Conservation (phyloP, 768 basidiomycete genomes). For the Mrakia gelida region DNA sequence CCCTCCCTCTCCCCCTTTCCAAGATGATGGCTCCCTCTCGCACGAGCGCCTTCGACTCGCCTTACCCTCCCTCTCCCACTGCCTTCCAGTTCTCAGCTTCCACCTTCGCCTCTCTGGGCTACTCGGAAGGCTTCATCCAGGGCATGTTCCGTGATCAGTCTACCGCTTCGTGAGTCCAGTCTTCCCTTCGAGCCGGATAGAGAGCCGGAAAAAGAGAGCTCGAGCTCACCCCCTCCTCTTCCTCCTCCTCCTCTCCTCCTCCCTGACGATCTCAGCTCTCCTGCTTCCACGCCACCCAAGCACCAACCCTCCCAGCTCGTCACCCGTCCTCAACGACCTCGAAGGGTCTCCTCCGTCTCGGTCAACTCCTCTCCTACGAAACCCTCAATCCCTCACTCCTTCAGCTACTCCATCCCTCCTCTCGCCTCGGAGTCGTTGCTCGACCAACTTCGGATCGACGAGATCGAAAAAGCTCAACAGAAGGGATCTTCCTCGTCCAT, state of each 20-base stretch:
- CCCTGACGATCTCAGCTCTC: background rate
- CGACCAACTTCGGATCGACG: background rate
- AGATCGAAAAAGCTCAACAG: background rate
- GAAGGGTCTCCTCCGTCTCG: background rate
- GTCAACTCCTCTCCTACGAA: background rate
- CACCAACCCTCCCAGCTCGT: background rate
- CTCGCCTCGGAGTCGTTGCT: background rate
- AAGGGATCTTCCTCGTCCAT: background rate
- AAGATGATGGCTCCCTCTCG: background rate
- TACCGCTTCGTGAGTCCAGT: background rate
- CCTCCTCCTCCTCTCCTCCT: background rate
- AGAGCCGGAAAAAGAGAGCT: too few relatives aligned
- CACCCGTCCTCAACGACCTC: conserved; percentile 1
- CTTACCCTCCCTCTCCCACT: background rate
- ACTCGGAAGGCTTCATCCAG: background rate
- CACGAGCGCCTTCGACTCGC: background rate
- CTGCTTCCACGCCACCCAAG: background rate
- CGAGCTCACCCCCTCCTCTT: background rate
- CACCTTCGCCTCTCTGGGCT: background rate
- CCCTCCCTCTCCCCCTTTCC: background rate
- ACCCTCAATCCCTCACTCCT: background rate
- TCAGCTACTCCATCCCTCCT: background rate
- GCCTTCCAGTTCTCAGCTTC: conserved; percentile 9
- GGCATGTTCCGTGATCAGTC: conserved; percentile 1
- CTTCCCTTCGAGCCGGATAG: background rate